A percentile compares a stretch with the other conserved stretches of the same genome.
Conservation (phyloP, 768 basidiomycete species). For the Kwoniella europaea region DNA sequence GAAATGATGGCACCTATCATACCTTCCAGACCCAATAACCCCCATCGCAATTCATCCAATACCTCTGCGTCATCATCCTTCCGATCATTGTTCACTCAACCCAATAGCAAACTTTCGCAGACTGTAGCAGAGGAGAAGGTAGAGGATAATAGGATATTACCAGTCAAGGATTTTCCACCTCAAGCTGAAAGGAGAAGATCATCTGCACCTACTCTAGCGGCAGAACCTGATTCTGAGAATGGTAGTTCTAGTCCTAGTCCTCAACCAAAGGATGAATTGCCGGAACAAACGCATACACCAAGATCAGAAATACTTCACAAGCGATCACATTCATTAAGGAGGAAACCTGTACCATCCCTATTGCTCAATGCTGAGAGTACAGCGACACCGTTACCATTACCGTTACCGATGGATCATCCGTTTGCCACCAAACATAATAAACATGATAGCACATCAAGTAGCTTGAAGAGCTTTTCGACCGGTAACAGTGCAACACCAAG, state of each 20-base stretch:
- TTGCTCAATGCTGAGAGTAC: slow-evolving; percentile 4
- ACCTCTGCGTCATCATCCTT: slow-evolving; percentile 13
- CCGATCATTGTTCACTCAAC: slow-evolving; percentile 12
- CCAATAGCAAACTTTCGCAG: neutral
- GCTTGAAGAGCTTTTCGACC: slow-evolving; percentile 7
- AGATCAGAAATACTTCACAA: neutral
- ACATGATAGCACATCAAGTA: slow-evolving; percentile 2
- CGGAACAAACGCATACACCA: neutral
- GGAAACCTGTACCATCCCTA: slow-evolving; percentile 27
- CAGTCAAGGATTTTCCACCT: slow-evolving; percentile 18
- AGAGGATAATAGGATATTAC: slow-evolving; percentile 16
- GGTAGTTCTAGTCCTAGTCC: too few relatives aligned
- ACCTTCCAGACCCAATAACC: neutral
- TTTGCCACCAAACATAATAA: slow-evolving; percentile 19
- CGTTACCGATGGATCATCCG: slow-evolving; percentile 28
- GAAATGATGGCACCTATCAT: slow-evolving; percentile 1
- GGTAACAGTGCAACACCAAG: slow-evolving; percentile 2
- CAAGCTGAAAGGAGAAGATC: slow-evolving; percentile 13
- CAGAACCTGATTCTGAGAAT: neutral
- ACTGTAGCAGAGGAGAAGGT: neutral
- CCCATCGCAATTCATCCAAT: slow-evolving; percentile 1
- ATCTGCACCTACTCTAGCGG: neutral
- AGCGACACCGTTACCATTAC: neutral
- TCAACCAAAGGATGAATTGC: neutral
- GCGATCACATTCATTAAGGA: slow-evolving; percentile 11